Percentiles rank a stretch among this genome's conserved stretches.
Evolutionary conservation across 768 basidiomycete genomes (phyloP).

Genomic region (Serendipita indica): DNA sequence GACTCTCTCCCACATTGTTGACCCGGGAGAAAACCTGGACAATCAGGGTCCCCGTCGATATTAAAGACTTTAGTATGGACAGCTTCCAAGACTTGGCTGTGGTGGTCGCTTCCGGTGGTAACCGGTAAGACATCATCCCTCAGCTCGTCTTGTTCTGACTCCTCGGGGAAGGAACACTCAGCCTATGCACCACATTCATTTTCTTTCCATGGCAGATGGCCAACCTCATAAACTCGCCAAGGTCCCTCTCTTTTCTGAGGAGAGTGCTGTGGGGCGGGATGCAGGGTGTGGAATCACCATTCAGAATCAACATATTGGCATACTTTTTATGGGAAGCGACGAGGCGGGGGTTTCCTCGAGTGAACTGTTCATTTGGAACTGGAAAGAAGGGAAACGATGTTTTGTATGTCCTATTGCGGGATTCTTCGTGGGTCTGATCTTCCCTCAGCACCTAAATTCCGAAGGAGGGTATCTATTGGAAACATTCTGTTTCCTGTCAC

Average conservation of each 20-base stretch:
- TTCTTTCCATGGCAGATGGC: background rate
- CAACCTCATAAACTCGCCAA: background rate
- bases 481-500: background rate
- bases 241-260: background rate
- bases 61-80: constrained; percentile 5
- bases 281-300: background rate
- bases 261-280: background rate
- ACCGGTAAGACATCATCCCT: background rate
- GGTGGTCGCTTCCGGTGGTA: background rate
- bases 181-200: background rate
- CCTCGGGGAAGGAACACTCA: background rate
- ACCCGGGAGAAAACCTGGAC: background rate
- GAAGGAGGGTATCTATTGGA: background rate
- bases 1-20: background rate
- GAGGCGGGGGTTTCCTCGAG: background rate
- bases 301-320: background rate
- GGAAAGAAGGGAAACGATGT: background rate
- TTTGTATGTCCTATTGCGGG: background rate
- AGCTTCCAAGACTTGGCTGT: constrained; percentile 3
- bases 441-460: background rate
- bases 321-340: background rate
- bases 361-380: background rate
- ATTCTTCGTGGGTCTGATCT: background rate
- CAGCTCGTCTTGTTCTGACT: background rate
- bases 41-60: background rate